Base-by-base conservation (phyloP, 352 stramenopile genomes). In the Phytopythium sindhum region DNA sequence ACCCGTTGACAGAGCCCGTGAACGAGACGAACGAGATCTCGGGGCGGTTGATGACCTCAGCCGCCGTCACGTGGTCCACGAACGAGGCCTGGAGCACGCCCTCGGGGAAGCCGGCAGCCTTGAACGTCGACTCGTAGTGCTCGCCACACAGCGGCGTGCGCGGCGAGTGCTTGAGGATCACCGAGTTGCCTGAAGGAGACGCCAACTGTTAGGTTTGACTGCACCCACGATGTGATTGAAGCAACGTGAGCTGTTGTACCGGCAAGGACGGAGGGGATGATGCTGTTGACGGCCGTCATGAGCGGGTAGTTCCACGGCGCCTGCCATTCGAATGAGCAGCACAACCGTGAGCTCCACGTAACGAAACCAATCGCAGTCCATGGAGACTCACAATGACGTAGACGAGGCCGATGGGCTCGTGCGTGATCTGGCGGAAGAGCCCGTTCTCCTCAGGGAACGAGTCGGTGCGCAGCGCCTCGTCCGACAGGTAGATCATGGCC, bases 251-350 rank as follows among this genome's bases (percentile, higher is more conserved):
- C 8, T 11, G 11, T 33, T 56, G 61, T 51, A 77, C 70, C 81
- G 2, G 84, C 84, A 2, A 95, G 71, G 29, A 95, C 72, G n/a
- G 86, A 84, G 4, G 88, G 88, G 52, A 94, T 89, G 61, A 94
- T 85, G 24, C 78, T 89, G 67, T 96, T 96, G 59, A 93, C 84
- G 12, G 81, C 82, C n/a, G 86, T 96, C 77, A 96, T 89, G 41
- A 94, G 69, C 47, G 86, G 85, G 67, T 93, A 96, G 75, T 95
- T 95, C 83, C 84, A 95, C 8, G 87, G 83, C 45, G 84, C 83
- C 72, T 89, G 55, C n/a, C 42, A 58, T 64, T 35, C 33, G 14
- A 6, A 39, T 39, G 33, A 39, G 10, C 29, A 51, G 17, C 4
- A 11, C 37, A 42, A 10, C 29, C 5, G 31, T 68, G 55, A 74